Conservation (phyloP, 2,329 filamentous ascomycete genomes). For the Biscogniauxia mediterranea region DNA sequence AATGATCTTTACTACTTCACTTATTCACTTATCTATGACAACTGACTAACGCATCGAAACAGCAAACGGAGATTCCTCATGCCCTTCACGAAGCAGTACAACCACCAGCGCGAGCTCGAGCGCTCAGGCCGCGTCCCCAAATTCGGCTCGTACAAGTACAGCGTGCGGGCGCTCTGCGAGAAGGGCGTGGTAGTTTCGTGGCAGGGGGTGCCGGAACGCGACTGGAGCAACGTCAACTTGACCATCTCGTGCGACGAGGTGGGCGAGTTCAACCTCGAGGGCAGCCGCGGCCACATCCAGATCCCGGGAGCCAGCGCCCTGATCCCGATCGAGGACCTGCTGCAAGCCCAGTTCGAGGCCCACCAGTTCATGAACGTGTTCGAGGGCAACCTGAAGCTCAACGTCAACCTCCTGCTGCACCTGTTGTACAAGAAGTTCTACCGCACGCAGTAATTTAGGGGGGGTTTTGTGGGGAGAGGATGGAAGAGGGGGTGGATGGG, state of each 20-base stretch:
- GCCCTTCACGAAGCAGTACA: conserved; percentile 98
- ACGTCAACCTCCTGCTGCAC: conserved; percentile 95
- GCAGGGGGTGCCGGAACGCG: conserved; percentile 75
- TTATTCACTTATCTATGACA: background rate
- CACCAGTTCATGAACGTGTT: conserved; percentile 96
- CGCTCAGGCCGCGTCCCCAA: conserved; percentile 90
- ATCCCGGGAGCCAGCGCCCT: conserved; percentile 89
- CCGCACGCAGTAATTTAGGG: conserved; percentile 54
- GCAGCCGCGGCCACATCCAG: conserved; percentile 88
- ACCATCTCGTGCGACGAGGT: conserved; percentile 94
- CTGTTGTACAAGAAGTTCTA: conserved; percentile 99
- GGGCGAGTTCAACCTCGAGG: conserved; percentile 90
- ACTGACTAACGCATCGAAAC: conserved; percentile 27
- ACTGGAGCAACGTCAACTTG: conserved; percentile 90
- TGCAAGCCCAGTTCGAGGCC: conserved; percentile 96
- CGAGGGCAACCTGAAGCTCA: conserved; percentile 79
- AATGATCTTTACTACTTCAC: conserved; percentile 11
- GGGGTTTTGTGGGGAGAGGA: background rate
- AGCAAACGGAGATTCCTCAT: conserved; percentile 90
- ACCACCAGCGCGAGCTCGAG: conserved; percentile 94
- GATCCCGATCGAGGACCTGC: conserved; percentile 85
- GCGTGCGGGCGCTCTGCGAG: conserved; percentile 80
- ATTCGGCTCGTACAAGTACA: conserved; percentile 98
- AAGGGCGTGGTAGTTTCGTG: conserved; percentile 95
- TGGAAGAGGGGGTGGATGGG: background rate